phyloP scores from a whole-genome alignment of 441 rosid species.

The Croton setiger region DNA sequence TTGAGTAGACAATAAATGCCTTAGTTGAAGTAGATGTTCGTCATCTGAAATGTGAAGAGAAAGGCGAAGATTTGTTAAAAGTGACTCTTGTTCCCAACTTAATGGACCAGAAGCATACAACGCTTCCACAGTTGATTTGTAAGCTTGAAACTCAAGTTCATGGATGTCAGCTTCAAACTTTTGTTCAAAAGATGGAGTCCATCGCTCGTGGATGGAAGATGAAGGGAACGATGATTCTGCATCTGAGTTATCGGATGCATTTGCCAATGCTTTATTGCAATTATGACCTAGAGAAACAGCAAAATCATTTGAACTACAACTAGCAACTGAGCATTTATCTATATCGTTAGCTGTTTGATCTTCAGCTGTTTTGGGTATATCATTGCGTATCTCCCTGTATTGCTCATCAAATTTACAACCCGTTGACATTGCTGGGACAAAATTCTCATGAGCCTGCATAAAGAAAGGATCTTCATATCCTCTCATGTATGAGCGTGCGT shows the following conservation, averaged over 20 bases:
- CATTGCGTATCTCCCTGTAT: slow-evolving; percentile 11
- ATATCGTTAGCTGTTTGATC: slow-evolving; percentile 19
- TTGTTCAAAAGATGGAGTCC: slow-evolving; percentile 23
- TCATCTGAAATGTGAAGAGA: slow-evolving; percentile 67
- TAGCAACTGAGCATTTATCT: slow-evolving; percentile 56
- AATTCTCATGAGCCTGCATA: slow-evolving; percentile 17
- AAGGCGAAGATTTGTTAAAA: slow-evolving; percentile 55
- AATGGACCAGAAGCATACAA: slow-evolving; percentile 68
- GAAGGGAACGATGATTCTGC: slow-evolving; percentile 47
- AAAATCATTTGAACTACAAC: slow-evolving; percentile 47
- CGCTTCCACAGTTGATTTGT: slow-evolving; percentile 46
- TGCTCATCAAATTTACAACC: slow-evolving; percentile 13
- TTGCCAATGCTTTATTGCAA: slow-evolving; percentile 17
- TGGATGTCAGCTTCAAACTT: slow-evolving; percentile 40
- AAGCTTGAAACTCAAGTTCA: slow-evolving; percentile 61
- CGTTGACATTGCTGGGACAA: background rate
- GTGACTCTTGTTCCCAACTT: slow-evolving; percentile 75
- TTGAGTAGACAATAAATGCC: slow-evolving; percentile 43
- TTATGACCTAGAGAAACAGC: slow-evolving; percentile 18
- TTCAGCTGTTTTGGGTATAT: slow-evolving; percentile 12
- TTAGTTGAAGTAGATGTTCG: slow-evolving; percentile 67
- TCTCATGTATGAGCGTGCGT: background rate
- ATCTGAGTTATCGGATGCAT: slow-evolving; percentile 36
- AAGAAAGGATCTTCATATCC: slow-evolving; percentile 3
- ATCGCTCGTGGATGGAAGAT: slow-evolving; percentile 23